Evolutionary conservation across 352 stramenopile genomes (phyloP), one percentile per base, ranked within the genome.

Genomic region (Globisporangium orthogonon): DNA sequence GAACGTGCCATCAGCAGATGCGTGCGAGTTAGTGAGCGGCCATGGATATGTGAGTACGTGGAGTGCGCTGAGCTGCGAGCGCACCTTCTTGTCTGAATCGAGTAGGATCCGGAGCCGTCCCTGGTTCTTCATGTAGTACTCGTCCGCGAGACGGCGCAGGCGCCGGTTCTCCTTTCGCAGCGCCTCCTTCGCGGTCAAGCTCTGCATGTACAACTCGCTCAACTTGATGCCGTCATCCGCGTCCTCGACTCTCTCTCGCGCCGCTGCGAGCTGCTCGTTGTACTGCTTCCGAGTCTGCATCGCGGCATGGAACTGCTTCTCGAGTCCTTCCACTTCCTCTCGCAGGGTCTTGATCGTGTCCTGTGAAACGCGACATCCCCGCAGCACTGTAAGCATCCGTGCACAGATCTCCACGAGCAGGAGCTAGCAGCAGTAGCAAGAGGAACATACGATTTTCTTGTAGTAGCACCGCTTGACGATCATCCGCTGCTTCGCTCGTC

Each of bases 121-220:
- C 54, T 88, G 77, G 66, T 88, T 88, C 65, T 88, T 88, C 77
- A 88, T 86, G 71, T 86, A 88, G 62, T 83, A 81, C 69, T 86
- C 75, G 61, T 88, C 77, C 0, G 77, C 77, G 18, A 86, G 71
- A 9, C 71, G 73, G 35, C 77, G 74, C 39, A 88, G 73, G n/a
- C 73, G 75, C 29, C 70, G 64, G 61, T 88, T 86, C 69, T 88
- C 77, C 63, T 83, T 67, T 28, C 75, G 74, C 50, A 88, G 66
- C 40, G 65, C 58, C 56, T 88, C 77, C 56, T 86, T 88, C 11
- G 65, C 66, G 30, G 67, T 66, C 29, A 81, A 60, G 50, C 63
- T 74, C 41, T 74, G 61, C 45, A 81, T 58, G 67, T 78, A 78
- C 33, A 78, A 47, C 35, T 74, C 62, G 23, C 67, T 67, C 23